These are phyloP conservation scores for Carallia pectinifolia DNA, from an alignment of 345 rosid species.

Conservation along the genomic window DNA sequence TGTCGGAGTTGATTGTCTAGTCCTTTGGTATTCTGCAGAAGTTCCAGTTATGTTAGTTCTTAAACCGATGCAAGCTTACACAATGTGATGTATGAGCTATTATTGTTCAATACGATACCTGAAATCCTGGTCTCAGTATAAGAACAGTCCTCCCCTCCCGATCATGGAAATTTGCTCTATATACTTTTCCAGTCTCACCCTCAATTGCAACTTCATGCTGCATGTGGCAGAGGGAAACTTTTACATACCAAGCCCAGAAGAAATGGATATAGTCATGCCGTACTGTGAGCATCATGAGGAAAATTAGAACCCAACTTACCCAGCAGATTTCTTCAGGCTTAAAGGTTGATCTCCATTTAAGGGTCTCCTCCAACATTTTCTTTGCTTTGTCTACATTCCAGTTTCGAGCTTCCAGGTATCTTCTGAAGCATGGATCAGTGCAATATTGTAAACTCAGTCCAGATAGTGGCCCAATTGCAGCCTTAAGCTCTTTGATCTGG, in stretches of 20 bases:
- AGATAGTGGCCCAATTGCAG: conserved; percentile 56
- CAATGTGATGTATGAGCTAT: neutral
- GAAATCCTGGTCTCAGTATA: conserved; percentile 83
- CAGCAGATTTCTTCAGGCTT: conserved; percentile 87
- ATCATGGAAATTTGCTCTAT: conserved; percentile 84
- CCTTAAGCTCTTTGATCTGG: conserved; percentile 65
- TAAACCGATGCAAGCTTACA: conserved; percentile 2
- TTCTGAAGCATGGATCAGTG: conserved; percentile 75
- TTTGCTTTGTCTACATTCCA: conserved; percentile 78
- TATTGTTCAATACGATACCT: conserved; percentile 42
- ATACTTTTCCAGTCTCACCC: conserved; percentile 91
- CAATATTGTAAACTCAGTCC: conserved; percentile 51
- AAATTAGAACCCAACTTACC: conserved; percentile 41
- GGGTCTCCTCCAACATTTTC: conserved; percentile 79
- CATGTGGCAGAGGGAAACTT: conserved; percentile 14
- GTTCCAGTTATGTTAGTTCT: conserved; percentile 3
- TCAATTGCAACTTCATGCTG: conserved; percentile 76
- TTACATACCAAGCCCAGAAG: conserved; percentile 3
- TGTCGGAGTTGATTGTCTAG: conserved; percentile 70
- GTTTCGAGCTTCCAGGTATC: conserved; percentile 82
- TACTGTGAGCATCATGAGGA: neutral
- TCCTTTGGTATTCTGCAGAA: conserved; percentile 71
- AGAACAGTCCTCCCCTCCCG: conserved; percentile 79
- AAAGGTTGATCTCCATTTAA: conserved; percentile 74
- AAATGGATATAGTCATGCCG: neutral